A percentile compares a stretch with the other conserved stretches of the same genome.
Conservation (phyloP, 176 grass and related monocot species). For the Oryza australiensis region DNA sequence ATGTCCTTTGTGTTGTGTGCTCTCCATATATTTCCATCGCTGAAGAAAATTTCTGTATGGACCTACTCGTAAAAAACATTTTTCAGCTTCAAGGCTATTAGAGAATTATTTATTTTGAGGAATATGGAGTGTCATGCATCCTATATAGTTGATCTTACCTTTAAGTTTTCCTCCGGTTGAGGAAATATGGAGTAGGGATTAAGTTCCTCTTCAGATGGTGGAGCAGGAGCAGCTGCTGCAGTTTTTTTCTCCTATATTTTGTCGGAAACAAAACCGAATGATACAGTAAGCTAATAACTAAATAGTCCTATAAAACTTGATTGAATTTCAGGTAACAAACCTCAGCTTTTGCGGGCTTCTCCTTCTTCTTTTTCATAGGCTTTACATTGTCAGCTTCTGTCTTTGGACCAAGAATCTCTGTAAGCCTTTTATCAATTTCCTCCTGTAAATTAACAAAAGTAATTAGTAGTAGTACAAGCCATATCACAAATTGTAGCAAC, state of each 20-base stretch:
- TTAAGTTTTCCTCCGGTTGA: slow-evolving; percentile 82
- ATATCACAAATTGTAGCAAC: background rate
- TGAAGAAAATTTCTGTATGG: slow-evolving; percentile 96
- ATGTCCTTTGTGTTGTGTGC: slow-evolving; percentile 81
- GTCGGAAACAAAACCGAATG: slow-evolving; percentile 16
- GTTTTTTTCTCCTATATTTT: slow-evolving; percentile 72
- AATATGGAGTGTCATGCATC: background rate
- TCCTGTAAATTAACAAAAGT: slow-evolving; percentile 46
- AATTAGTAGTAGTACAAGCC: background rate
- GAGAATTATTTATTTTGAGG: slow-evolving; percentile 6
- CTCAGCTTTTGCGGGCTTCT: slow-evolving; percentile 88
- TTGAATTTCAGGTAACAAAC: slow-evolving; percentile 35
- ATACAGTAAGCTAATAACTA: slow-evolving; percentile 14
- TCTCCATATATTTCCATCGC: slow-evolving; percentile 88
- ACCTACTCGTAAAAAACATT: slow-evolving; percentile 48
- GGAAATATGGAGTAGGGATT: slow-evolving; percentile 96
- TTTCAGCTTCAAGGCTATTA: slow-evolving; percentile 9
- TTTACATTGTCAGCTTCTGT: slow-evolving; percentile 91
- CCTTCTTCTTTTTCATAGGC: slow-evolving; percentile 95
- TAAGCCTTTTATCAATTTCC: slow-evolving; percentile 84
- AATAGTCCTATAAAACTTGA: slow-evolving; percentile 1
- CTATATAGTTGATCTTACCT: slow-evolving; percentile 43
- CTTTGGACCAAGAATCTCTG: slow-evolving; percentile 73
- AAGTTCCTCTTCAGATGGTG: slow-evolving; percentile 80
- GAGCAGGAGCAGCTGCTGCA: slow-evolving; percentile 39